These are phyloP conservation scores for Leucosporidium creatinivorum DNA, from an alignment of 768 basidiomycete species.

Conservation along the genomic window DNA sequence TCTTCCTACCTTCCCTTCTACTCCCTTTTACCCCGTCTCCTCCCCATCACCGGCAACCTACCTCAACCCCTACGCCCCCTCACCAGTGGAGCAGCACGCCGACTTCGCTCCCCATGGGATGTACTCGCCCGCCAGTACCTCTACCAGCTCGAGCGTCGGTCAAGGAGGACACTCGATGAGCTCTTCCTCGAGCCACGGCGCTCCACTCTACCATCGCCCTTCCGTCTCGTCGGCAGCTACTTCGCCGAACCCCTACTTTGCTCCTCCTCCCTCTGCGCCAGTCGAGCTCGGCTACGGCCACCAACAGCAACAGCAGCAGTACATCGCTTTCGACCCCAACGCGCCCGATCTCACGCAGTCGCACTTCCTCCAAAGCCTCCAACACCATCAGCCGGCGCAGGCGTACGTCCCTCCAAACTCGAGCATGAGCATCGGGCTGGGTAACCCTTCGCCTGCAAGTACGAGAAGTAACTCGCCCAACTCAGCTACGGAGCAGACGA, in stretches of 20 bases:
- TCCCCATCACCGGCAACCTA: background rate
- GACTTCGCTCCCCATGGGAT: too few relatives aligned
- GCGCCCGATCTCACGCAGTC: conserved; percentile 25
- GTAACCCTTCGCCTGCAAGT: background rate
- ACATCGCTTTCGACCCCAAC: conserved; percentile 22
- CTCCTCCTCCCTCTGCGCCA: background rate
- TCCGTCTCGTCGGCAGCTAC: background rate
- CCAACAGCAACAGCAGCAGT: background rate
- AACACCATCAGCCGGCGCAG: conserved; percentile 5
- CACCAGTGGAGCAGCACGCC: too few relatives aligned
- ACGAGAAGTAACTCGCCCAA: too few relatives aligned
- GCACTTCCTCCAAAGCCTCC: conserved; percentile 16
- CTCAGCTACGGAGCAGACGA: too few relatives aligned
- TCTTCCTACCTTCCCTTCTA: background rate
- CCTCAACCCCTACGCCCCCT: too few relatives aligned
- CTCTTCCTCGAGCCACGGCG: background rate
- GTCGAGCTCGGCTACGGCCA: background rate
- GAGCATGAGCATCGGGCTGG: background rate
- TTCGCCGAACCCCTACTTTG: background rate
- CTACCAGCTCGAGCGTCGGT: too few relatives aligned
- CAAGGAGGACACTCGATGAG: too few relatives aligned
- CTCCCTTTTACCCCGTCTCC: background rate
- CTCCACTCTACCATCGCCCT: background rate
- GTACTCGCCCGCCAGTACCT: too few relatives aligned
- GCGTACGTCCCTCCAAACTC: background rate